These are phyloP conservation scores for Candida glucosophila DNA, from an alignment of 1,139 yeast species.

Conservation along the genomic window DNA sequence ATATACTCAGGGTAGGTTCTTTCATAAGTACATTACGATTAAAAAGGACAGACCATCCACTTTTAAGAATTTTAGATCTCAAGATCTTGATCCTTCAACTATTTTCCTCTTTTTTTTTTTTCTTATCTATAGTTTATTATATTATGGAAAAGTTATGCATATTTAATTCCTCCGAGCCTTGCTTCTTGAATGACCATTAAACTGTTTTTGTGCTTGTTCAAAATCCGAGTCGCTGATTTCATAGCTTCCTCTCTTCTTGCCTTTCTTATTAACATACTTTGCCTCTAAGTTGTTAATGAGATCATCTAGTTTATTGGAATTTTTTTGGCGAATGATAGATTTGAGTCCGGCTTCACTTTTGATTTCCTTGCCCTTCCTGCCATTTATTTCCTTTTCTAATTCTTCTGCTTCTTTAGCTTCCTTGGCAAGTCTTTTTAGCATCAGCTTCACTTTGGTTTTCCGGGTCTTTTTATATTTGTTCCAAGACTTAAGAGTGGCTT, in stretches of 20 bases:
- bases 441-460: constrained; percentile 35
- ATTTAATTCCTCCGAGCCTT: too few species aligned
- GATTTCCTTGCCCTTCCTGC: constrained; percentile 19
- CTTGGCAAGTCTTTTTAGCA: constrained; percentile 37
- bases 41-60: too few species aligned
- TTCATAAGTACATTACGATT: too few species aligned
- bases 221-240: constrained; percentile 28
- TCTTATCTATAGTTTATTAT: too few species aligned
- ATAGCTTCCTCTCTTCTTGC: constrained; percentile 20
- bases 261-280: constrained; percentile 40
- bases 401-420: constrained; percentile 68
- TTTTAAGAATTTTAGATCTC: too few species aligned
- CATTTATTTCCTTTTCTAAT: constrained; percentile 42
- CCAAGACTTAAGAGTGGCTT: constrained; percentile 33
- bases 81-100: too few species aligned
- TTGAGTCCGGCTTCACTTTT: constrained; percentile 37
- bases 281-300: constrained; percentile 44
- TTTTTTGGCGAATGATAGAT: constrained; percentile 41
- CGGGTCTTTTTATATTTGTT: constrained; percentile 44
- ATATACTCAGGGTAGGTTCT: too few species aligned
- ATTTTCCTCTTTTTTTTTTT: too few species aligned
- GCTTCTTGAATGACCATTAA: constrained; percentile 2
- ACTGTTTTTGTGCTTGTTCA: constrained; percentile 20
- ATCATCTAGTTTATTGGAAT: constrained; percentile 33
- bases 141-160: too few species aligned